Evolutionary conservation across 2,329 filamentous ascomycete species (phyloP), one percentile per base, ranked within the genome.

Genomic region (Emericellopsis cladophorae): DNA sequence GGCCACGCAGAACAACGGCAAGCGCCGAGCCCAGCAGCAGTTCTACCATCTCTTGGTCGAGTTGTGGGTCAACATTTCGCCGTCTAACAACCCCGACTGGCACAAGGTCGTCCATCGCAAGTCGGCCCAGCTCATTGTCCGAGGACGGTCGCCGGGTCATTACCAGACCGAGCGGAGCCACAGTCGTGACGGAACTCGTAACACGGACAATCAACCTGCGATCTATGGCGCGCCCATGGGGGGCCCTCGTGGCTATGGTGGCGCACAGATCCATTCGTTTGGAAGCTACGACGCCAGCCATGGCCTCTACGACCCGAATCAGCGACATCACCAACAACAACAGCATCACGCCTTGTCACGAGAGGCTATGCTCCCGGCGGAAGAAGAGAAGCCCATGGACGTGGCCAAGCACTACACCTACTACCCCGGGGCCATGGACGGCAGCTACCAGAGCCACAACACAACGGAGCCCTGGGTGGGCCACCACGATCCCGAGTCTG

Each of bases 31-130:
- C 1, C 86, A 88, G 15, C 88, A 95, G 55, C 89, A 95, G 51
- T 94, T 88, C 58, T 95, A 93, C 54, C 85, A 92, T 51, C 70
- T 95, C n/a, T 76, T 93, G 36, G 81, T 94, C 4, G 87, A 94
- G 55, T 74, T 93, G 1, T 86, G 78, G 59, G 85, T 75, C 7
- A 79, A 89, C 47, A 64, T 86, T 7, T 70, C 3, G 54, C 58
- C 26, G 66, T 60, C 49, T 60, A 43, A 44, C 54, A 49, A 15
- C 70, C 75, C 44, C 54, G 49, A 74, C 26, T 88, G 73, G 63
- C 64, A 88, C 51, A 81, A 82, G 54, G 68, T 92, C 40, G 84
- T 84, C 4, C 75, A 76, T 43, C 72, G 74, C 37, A 78, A 84
- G 52, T 90, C 84, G 6, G 78, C 81, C 44, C 84, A 82, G 55